Evolutionary conservation across 2,329 filamentous ascomycete genomes (phyloP).

Genomic region (Endocalyx cinctus): DNA sequence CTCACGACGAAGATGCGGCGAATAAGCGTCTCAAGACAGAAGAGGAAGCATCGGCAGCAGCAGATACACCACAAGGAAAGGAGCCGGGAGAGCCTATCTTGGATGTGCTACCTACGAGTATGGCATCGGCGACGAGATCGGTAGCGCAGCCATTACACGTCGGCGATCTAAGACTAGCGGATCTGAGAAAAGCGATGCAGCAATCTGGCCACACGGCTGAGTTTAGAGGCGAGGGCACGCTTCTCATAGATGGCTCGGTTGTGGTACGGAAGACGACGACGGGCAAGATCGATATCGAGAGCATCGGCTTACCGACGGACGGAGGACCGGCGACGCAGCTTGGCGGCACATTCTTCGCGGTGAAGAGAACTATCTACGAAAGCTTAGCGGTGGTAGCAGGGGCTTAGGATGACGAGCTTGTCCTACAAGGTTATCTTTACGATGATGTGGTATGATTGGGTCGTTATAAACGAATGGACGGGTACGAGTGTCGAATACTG

Average conservation of each 20-base stretch:
- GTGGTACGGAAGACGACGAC: constrained; percentile 83
- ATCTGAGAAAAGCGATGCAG: constrained; percentile 81
- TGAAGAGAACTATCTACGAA: constrained; percentile 89
- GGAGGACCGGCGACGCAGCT: constrained; percentile 37
- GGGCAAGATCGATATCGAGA: constrained; percentile 86
- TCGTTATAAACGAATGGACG: too few species aligned
- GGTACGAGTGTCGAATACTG: too few species aligned
- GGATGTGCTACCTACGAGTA: constrained; percentile 49
- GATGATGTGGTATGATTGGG: too few species aligned
- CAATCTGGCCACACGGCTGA: constrained; percentile 79
- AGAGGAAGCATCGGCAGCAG: constrained; percentile 14
- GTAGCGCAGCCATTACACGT: constrained; percentile 88
- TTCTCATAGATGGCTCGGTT: constrained; percentile 84
- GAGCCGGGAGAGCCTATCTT: constrained; percentile 41
- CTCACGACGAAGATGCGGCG: constrained; percentile 39
- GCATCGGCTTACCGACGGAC: constrained; percentile 53
- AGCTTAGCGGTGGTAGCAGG: constrained; percentile 87
- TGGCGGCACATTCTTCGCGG: constrained; percentile 73
- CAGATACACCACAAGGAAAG: constrained; percentile 6
- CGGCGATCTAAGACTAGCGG: constrained; percentile 83
- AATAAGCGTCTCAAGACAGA: constrained; percentile 49
- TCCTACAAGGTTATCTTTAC: too few species aligned
- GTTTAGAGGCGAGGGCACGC: constrained; percentile 86
- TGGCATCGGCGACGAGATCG: constrained; percentile 69
- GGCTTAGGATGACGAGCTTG: too few species aligned